Evolutionary conservation across 169 alveolate genomes (phyloP).

Genomic region (Eimeria acervulina): DNA sequence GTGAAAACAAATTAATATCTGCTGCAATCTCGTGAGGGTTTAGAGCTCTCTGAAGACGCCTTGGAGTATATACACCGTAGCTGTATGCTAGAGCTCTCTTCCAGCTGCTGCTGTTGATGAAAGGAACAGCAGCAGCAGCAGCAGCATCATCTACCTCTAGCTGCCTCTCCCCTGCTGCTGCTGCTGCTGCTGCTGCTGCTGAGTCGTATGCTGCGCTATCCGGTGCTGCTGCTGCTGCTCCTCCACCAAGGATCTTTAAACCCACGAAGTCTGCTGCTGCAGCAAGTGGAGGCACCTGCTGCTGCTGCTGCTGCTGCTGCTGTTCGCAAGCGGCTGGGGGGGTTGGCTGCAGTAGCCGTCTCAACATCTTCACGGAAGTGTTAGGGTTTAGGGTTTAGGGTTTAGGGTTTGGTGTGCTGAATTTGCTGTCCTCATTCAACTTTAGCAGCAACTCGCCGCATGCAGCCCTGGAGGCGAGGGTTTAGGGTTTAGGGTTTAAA

Average conservation of each 20-base stretch:
- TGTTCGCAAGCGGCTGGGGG: conserved; percentile 44
- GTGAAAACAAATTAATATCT: conserved; percentile 85
- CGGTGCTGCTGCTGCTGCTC: conserved; percentile 12
- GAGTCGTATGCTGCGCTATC: background rate
- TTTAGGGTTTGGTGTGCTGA: background rate
- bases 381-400: conserved; percentile 47
- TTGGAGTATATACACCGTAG: conserved; percentile 86
- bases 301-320: conserved; percentile 67
- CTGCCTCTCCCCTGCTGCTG: conserved; percentile 37
- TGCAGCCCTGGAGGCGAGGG: conserved; percentile 16
- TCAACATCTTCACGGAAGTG: background rate
- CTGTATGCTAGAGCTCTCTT: conserved; percentile 85
- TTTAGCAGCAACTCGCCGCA: background rate
- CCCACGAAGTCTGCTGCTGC: conserved; percentile 47
- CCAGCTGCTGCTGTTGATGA: conserved; percentile 83
- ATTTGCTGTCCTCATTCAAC: background rate
- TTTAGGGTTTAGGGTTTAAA: conserved; percentile 13
- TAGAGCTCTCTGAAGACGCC: conserved; percentile 68
- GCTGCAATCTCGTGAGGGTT: conserved; percentile 85
- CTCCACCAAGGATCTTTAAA: conserved; percentile 21
- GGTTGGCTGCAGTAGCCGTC: background rate
- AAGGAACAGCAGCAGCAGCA: conserved; percentile 23
- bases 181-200: conserved; percentile 27
- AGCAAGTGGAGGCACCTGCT: background rate
- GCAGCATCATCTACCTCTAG: conserved; percentile 26